These are phyloP conservation scores for Teunomyces atbi DNA, from an alignment of 805 yeast genomes.

Conservation along the genomic window DNA sequence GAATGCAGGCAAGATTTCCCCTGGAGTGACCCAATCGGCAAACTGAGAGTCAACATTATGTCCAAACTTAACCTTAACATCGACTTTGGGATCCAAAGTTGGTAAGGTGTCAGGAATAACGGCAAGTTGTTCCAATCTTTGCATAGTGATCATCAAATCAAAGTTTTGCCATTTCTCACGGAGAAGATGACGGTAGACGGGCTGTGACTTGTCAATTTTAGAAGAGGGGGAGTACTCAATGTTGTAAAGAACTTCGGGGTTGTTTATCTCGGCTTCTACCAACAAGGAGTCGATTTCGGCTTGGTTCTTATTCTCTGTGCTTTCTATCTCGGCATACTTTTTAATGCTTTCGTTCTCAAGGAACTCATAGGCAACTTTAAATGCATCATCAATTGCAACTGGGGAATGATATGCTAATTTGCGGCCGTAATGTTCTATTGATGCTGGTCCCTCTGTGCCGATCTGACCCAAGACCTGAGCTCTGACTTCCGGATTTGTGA, in stretches of 20 bases:
- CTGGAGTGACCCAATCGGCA: slow-evolving; percentile 76
- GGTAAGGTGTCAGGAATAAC: slow-evolving; percentile 95
- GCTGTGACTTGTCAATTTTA: slow-evolving; percentile 62
- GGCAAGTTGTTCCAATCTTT: slow-evolving; percentile 79
- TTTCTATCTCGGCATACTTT: slow-evolving; percentile 29
- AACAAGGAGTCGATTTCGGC: slow-evolving; percentile 29
- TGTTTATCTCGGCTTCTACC: slow-evolving; percentile 64
- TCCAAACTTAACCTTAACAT: slow-evolving; percentile 72
- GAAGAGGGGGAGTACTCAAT: slow-evolving; percentile 44
- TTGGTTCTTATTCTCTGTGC: slow-evolving; percentile 6
- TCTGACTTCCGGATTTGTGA: slow-evolving; percentile 18
- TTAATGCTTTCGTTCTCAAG: slow-evolving; percentile 49
- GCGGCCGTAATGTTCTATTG: slow-evolving; percentile 43
- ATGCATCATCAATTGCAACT: slow-evolving; percentile 65
- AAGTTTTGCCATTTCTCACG: slow-evolving; percentile 69
- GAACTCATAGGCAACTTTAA: slow-evolving; percentile 62
- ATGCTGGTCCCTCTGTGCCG: slow-evolving; percentile 48
- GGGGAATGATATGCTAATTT: slow-evolving; percentile 65
- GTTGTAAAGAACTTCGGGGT: slow-evolving; percentile 85
- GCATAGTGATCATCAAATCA: slow-evolving; percentile 80
- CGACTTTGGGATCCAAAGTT: slow-evolving; percentile 77
- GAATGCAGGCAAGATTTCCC: slow-evolving; percentile 66
- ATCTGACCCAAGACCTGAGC: slow-evolving; percentile 23
- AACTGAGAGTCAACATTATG: slow-evolving; percentile 55
- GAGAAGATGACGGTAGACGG: slow-evolving; percentile 75